A percentile compares a stretch with the other conserved stretches of the same genome.
Evolutionary conservation across 2,329 filamentous ascomycete species (phyloP).

Genomic region (Fonsecaea pedrosoi): DNA sequence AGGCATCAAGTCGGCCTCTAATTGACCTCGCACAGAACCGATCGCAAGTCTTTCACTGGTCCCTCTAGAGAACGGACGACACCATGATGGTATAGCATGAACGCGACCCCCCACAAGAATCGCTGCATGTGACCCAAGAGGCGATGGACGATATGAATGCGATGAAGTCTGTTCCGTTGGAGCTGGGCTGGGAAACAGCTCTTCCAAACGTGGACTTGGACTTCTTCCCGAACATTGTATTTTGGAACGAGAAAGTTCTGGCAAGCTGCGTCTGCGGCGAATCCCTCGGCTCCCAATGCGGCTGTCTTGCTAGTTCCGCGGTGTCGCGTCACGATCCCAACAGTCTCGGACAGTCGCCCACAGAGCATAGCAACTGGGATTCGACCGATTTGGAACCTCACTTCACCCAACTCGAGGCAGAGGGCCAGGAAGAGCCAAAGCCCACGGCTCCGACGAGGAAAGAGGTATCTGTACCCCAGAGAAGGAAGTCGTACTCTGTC

Average conservation of each 20-base stretch:
- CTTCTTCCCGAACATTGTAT: not conserved
- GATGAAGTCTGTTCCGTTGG: not conserved
- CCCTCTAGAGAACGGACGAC: not conserved
- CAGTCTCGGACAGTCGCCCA: not conserved
- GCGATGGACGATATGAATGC: not conserved
- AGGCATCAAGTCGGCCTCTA: not conserved
- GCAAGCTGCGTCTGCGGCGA: constrained; percentile 12
- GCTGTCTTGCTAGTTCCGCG: not conserved
- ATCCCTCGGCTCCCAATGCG: constrained; percentile 6
- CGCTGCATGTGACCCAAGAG: not conserved
- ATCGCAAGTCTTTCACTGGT: not conserved
- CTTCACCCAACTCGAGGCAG: constrained; percentile 3
- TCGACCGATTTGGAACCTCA: not conserved
- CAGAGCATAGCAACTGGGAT: not conserved
- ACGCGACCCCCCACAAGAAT: not conserved
- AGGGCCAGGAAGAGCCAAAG: constrained; percentile 1
- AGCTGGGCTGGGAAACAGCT: not conserved
- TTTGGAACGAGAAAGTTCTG: constrained; percentile 2
- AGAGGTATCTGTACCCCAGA: constrained; percentile 3
- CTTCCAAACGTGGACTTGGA: not conserved
- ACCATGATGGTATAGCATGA: not conserved
- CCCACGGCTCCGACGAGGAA: constrained; percentile 12
- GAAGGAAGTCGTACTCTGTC: not conserved
- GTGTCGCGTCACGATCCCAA: not conserved
- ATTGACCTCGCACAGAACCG: not conserved